Base-by-base conservation (phyloP, 2,329 filamentous ascomycete genomes). In the Trichoderma oligosporum region DNA sequence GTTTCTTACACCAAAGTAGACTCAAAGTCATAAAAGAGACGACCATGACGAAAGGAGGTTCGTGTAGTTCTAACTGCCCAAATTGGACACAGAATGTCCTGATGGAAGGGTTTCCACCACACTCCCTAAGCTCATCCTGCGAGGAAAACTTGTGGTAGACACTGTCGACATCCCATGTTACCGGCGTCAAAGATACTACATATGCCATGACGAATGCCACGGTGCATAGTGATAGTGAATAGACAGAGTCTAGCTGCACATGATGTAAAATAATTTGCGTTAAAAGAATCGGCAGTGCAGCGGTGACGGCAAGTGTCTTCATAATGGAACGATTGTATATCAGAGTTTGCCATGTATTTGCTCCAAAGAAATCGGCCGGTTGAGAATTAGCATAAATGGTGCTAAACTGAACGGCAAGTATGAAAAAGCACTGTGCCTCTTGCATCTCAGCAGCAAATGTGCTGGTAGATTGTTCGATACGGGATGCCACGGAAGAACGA, bases 361-460 rank as follows among this genome's bases (percentile, higher is more conserved):
- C n/a, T 0, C 42, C 41, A 12, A 39, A 33, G 24, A 29, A 42
- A 18, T 48, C 46, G 8, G 46, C 16, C 1, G 27, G 31, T 11
- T 42, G 33, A 2, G 14, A 11, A 18, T 33, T 39, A 16, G 49
- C 25, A 24, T 39, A 49, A 2, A 36, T 41, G 2, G 56, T 18
- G 8, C 49, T 41, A 18, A 56, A 31, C 18, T 58, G 56, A 7
- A 54, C 18, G 25, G 56, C 49, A 9, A 55, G 24, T 4, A 49
- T 31, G 20, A 58, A 56, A 16, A 58, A 58, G 36, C 56, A 58
- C 22, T 58, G 56, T 8, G 56, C 56, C 25, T 58, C 56, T 31
- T 58, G 56, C 4, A 58, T 29, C 25, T 58, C 56, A 4, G 36
- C 51, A 4, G 44, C 9, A 14, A 56, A 54, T 4, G 42, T 24